Conservation (phyloP, 768 basidiomycete genomes). For the Pleurotus tuoliensis region DNA sequence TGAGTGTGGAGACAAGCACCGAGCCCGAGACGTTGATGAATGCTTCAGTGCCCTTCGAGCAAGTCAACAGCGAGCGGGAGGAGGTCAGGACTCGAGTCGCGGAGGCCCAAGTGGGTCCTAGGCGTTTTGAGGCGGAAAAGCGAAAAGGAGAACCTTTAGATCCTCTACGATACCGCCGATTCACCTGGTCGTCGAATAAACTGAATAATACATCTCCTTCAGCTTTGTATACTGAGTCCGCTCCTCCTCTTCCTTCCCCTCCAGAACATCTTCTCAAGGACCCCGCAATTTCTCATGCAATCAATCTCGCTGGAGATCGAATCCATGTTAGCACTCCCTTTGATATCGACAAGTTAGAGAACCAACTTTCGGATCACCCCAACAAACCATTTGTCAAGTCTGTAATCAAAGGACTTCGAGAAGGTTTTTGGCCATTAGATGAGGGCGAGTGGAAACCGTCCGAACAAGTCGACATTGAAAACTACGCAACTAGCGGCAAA, state of each 20-base stretch:
- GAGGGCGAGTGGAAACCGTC: background rate
- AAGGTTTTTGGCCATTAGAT: constrained; percentile 30
- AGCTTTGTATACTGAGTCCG: background rate
- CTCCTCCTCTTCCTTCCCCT: background rate
- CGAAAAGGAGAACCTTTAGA: background rate
- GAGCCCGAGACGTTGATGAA: constrained; percentile 9
- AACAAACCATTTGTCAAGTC: constrained; percentile 24
- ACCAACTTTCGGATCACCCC: constrained; percentile 19
- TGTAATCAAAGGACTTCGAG: constrained; percentile 15
- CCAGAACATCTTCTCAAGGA: background rate
- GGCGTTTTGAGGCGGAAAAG: background rate
- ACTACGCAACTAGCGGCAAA: constrained; percentile 9
- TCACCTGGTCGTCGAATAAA: background rate
- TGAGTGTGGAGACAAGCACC: constrained; percentile 10
- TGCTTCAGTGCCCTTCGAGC: background rate
- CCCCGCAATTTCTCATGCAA: background rate
- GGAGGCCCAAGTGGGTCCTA: constrained; percentile 6
- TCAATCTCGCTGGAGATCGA: constrained; percentile 7
- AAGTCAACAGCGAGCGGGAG: background rate
- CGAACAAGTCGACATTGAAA: constrained; percentile 1
- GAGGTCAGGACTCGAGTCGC: background rate
- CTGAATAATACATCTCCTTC: background rate
- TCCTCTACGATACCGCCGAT: background rate
- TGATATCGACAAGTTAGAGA: constrained; percentile 17
- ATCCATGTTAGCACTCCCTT: constrained; percentile 22